Conservation (phyloP, 495 filamentous ascomycete species). For the Astrothelium subdiscretum region DNA sequence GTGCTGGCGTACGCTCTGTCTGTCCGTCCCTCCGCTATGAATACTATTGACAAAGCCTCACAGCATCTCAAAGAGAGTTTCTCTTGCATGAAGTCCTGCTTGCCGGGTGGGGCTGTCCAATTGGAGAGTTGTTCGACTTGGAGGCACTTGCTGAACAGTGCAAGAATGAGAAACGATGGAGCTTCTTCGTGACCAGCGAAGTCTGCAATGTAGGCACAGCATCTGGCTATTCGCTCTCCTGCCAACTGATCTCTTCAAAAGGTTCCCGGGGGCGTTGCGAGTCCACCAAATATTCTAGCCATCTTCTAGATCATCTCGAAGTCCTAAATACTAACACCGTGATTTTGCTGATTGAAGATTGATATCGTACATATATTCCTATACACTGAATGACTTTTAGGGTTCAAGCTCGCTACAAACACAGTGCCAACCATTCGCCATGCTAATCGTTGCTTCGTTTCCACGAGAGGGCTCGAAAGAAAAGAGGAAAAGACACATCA, state of each 20-base stretch:
- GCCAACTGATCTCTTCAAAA: background rate
- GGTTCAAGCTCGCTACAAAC: background rate
- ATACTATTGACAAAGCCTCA: background rate
- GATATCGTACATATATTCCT: too few relatives aligned
- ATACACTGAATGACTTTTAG: background rate
- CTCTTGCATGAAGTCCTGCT: conserved; percentile 23
- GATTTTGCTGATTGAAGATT: too few relatives aligned
- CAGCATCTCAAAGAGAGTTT: conserved; percentile 17
- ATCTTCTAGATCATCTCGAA: conserved; percentile 14
- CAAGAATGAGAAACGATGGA: conserved; percentile 16
- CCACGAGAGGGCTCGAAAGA: background rate
- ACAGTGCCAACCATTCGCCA: background rate
- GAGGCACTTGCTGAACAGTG: conserved; percentile 20
- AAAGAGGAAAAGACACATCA: background rate
- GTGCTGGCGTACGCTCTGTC: conserved; percentile 18
- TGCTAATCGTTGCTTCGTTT: conserved; percentile 2
- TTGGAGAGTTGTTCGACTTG: conserved; percentile 26
- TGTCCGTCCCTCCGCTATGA: background rate
- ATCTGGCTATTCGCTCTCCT: background rate
- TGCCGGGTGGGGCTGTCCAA: conserved; percentile 24
- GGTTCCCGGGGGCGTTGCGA: conserved; percentile 16
- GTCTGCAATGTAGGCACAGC: conserved; percentile 11
- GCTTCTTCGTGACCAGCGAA: conserved; percentile 22
- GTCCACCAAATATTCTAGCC: conserved; percentile 21
- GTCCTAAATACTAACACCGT: background rate